phyloP scores from a whole-genome alignment of 1,139 yeast genomes.

The Zygoascus meyerae region DNA sequence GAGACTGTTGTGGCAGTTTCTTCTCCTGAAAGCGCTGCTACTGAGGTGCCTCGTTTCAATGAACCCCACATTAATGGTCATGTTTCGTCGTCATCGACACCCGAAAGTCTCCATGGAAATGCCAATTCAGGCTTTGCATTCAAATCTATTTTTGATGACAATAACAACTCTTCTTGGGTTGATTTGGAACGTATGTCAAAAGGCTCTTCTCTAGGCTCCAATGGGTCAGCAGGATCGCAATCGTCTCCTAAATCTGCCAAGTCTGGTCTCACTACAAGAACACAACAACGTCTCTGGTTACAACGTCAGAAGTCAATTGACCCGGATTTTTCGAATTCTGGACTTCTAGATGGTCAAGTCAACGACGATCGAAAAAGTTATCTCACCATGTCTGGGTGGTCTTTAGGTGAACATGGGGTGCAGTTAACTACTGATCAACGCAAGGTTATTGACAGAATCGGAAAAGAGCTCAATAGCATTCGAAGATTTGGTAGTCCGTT shows the following conservation, averaged over 20 bases:
- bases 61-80: neutral
- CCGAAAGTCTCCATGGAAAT: neutral
- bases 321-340: neutral
- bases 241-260: neutral
- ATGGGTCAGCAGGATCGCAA: slow-evolving; percentile 1
- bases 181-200: slow-evolving; percentile 15
- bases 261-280: slow-evolving; percentile 46
- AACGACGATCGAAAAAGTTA: neutral
- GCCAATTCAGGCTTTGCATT: neutral
- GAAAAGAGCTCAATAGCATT: slow-evolving; percentile 66
- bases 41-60: neutral
- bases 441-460: slow-evolving; percentile 68
- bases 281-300: slow-evolving; percentile 78
- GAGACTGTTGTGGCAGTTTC: slow-evolving; percentile 26
- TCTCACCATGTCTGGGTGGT: slow-evolving; percentile 8
- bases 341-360: neutral
- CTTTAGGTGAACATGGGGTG: slow-evolving; percentile 11
- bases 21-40: slow-evolving; percentile 8
- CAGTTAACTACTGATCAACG: slow-evolving; percentile 43
- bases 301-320: slow-evolving; percentile 55
- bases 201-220: slow-evolving; percentile 9
- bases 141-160: neutral
- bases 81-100: neutral
- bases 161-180: slow-evolving; percentile 18
- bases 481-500: slow-evolving; percentile 66